Base-by-base conservation (phyloP, 2,329 filamentous ascomycete genomes). In the Botrytis paeoniae region DNA sequence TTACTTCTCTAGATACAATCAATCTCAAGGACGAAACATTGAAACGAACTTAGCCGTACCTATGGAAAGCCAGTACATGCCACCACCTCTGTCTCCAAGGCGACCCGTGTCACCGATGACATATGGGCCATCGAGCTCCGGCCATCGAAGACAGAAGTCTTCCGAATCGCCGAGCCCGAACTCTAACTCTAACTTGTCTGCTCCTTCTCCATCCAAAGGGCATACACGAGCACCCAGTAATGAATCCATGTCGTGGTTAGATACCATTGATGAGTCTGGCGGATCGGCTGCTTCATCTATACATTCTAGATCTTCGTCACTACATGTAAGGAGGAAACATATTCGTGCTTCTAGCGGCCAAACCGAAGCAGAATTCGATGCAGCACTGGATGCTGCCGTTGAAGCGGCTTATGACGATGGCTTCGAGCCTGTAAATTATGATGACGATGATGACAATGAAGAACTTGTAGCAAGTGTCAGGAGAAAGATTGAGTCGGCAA, bases 381-480 rank as follows among this genome's bases (percentile, higher is more conserved):
- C 94, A 14, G 96, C 96, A 6, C 86, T 98, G 61, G 95, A 98
- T 83, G 95, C 95, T 37, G 96, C 96, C 22, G 95, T 98, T 14
- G 96, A 98, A 82, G 95, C 95, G 69, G 96, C 95, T 8, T 99
- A 98, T 81, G 92, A 97, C 80, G 94, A 98, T 75, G 93, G 93
- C 0, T 93, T 94, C 75, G 94, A 97, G 80, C 92, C 92, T 6
- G 89, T 88, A 81, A 86, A 86, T 41, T 78, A 77, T 71, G 78
- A 83, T 37, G 79, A 83, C n/a, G 81, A 84, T 65, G 82, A 83
- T 43, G 82, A 83, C n/a, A 81, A 84, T 63, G 82, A 83, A 48
- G 78, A 87, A 43, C 82, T 85, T 35, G 84, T 87, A 14, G 85
- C 84, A 0, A 88, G 88, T 75, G 88, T 89, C 4, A 83, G 90